These are phyloP conservation scores for Pythium diclinum DNA, from an alignment of 352 stramenopile species.

Conservation along the genomic window DNA sequence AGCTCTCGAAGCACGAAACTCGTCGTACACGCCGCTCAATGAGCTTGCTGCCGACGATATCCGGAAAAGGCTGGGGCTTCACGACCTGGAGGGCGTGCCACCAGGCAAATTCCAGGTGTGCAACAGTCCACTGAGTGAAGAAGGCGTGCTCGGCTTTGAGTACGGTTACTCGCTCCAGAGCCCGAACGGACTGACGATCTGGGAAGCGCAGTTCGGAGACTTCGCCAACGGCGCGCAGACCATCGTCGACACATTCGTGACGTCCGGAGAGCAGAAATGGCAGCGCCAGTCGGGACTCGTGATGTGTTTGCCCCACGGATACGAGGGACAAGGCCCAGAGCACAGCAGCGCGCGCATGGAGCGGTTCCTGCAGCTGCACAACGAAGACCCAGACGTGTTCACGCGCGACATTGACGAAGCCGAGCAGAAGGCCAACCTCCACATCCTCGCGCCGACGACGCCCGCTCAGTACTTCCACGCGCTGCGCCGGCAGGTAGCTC, in stretches of 20 bases:
- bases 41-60: slow-evolving; percentile 49
- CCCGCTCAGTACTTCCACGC: slow-evolving; percentile 97
- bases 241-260: slow-evolving; percentile 88
- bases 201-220: slow-evolving; percentile 91
- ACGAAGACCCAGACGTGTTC: slow-evolving; percentile 79
- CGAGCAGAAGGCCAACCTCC: slow-evolving; percentile 64
- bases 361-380: slow-evolving; percentile 77
- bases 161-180: slow-evolving; percentile 85
- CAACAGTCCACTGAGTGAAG: slow-evolving; percentile 81
- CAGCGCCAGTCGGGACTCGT: slow-evolving; percentile 87
- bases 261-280: slow-evolving; percentile 85
- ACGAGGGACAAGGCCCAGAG: slow-evolving; percentile 84
- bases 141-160: slow-evolving; percentile 85
- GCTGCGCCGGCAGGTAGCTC: slow-evolving; percentile 82
- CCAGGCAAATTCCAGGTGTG: slow-evolving; percentile 67
- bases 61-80: slow-evolving; percentile 37
- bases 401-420: slow-evolving; percentile 34
- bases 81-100: slow-evolving; percentile 37
- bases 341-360: slow-evolving; percentile 84
- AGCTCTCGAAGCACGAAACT: slow-evolving; percentile 67
- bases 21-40: slow-evolving; percentile 95
- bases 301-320: slow-evolving; percentile 78
- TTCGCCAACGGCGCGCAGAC: slow-evolving; percentile 88
- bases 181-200: slow-evolving; percentile 81
- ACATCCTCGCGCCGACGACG: slow-evolving; percentile 77